Evolutionary conservation across 2,329 filamentous ascomycete genomes (phyloP).

Genomic region (Fusarium pseudograminearum): DNA sequence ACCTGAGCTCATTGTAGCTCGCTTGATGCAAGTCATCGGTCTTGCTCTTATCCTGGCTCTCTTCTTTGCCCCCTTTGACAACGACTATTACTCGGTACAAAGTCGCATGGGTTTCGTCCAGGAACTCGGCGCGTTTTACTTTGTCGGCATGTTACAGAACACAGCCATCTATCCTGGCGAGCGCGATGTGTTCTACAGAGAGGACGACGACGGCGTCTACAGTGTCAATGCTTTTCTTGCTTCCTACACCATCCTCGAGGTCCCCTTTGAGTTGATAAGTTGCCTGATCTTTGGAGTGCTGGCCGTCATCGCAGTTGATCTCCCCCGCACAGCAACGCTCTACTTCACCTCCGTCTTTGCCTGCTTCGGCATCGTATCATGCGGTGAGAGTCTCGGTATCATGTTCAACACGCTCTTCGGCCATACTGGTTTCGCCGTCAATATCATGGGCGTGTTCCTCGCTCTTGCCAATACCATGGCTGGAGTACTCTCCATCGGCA

Average conservation of each 20-base stretch:
- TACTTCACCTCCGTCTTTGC: slow-evolving; percentile 77
- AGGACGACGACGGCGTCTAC: slow-evolving; percentile 80
- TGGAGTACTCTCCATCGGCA: slow-evolving; percentile 76
- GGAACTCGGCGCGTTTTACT: slow-evolving; percentile 77
- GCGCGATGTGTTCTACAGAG: slow-evolving; percentile 80
- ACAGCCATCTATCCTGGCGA: slow-evolving; percentile 79
- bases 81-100: slow-evolving; percentile 77
- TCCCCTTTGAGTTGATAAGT: slow-evolving; percentile 77
- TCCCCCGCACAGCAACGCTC: slow-evolving; percentile 71
- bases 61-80: slow-evolving; percentile 78
- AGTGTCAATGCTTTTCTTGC: slow-evolving; percentile 77
- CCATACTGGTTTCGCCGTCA: slow-evolving; percentile 82
- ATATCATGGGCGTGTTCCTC: slow-evolving; percentile 76
- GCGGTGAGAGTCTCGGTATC: slow-evolving; percentile 81
- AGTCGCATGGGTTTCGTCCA: slow-evolving; percentile 80
- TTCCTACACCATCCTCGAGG: slow-evolving; percentile 76
- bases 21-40: slow-evolving; percentile 75
- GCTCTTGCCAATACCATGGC: slow-evolving; percentile 78
- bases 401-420: slow-evolving; percentile 82
- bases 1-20: slow-evolving; percentile 71
- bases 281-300: slow-evolving; percentile 75
- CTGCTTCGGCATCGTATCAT: slow-evolving; percentile 78
- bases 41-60: slow-evolving; percentile 72
- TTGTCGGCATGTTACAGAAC: slow-evolving; percentile 83
- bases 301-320: slow-evolving; percentile 71